phyloP scores from a whole-genome alignment of 129 eudicot species.

The Flaveria brownii region DNA sequence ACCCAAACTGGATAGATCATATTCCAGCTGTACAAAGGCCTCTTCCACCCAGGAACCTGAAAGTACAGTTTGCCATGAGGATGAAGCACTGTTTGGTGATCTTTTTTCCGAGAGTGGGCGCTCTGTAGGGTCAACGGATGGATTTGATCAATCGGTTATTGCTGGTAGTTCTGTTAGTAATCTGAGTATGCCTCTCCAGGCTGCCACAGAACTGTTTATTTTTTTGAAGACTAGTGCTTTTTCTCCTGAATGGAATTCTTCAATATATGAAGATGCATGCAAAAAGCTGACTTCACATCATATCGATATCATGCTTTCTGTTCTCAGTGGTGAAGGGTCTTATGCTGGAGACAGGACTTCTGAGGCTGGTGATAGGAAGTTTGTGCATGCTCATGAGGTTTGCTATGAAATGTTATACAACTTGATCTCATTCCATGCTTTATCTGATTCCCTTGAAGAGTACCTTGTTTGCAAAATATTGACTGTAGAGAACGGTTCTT shows the following conservation, averaged over 20 bases:
- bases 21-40: conserved; percentile 63
- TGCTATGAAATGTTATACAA: conserved; percentile 81
- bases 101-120: conserved; percentile 95
- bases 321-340: conserved; percentile 61
- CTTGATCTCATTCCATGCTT: conserved; percentile 52
- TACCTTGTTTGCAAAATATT: conserved; percentile 61
- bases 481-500: conserved; percentile 65
- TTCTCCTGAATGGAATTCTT: conserved; percentile 71
- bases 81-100: conserved; percentile 94
- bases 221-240: conserved; percentile 61
- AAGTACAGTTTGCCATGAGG: conserved; percentile 77
- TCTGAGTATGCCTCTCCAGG: conserved; percentile 73
- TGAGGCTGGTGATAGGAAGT: conserved; percentile 57
- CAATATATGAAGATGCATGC: conserved; percentile 66
- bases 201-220: conserved; percentile 67
- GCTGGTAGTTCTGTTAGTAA: conserved; percentile 51
- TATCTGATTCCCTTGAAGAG: conserved; percentile 67
- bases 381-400: conserved; percentile 55
- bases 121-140: conserved; percentile 86
- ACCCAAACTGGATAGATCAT: conserved; percentile 69
- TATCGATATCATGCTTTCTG: conserved; percentile 63
- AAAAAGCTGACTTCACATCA: conserved; percentile 61
- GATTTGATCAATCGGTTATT: conserved; percentile 62
- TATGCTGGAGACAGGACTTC: conserved; percentile 52
- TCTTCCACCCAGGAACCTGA: conserved; percentile 65